These are phyloP conservation scores for Ophiocordyceps camponoti-floridani DNA, from an alignment of 2,329 filamentous ascomycete genomes.

Conservation along the genomic window DNA sequence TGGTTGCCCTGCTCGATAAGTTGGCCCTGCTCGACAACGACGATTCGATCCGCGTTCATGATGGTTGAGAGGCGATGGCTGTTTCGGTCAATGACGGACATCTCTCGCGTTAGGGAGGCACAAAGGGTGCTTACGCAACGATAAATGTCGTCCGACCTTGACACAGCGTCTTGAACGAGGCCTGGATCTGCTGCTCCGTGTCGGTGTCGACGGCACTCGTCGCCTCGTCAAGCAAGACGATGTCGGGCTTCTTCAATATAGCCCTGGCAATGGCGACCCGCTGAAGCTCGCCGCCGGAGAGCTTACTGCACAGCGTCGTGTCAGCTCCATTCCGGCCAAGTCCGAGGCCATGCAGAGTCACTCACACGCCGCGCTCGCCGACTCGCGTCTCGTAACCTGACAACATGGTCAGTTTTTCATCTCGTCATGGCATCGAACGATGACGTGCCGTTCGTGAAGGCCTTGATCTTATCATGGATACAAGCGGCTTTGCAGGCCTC, in stretches of 20 bases:
- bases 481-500: slow-evolving; percentile 36
- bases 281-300: slow-evolving; percentile 50
- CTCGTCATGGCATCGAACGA: neutral
- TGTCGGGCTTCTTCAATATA: slow-evolving; percentile 54
- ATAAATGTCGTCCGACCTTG: slow-evolving; percentile 47
- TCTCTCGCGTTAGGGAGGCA: no score
- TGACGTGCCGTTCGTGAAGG: slow-evolving; percentile 28
- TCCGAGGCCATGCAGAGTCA: slow-evolving; percentile 1
- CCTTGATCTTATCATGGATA: slow-evolving; percentile 39
- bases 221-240: slow-evolving; percentile 63
- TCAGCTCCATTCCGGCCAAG: neutral
- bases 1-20: slow-evolving; percentile 48
- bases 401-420: neutral
- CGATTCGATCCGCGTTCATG: slow-evolving; percentile 48
- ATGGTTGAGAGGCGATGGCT: slow-evolving; percentile 55
- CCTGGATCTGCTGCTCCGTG: slow-evolving; percentile 49
- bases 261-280: slow-evolving; percentile 53
- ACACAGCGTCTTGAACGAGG: slow-evolving; percentile 39
- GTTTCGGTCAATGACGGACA: slow-evolving; percentile 2
- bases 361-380: slow-evolving; percentile 30
- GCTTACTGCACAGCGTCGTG: slow-evolving; percentile 21
- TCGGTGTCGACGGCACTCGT: slow-evolving; percentile 61
- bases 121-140: slow-evolving; percentile 33
- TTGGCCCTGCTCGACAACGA: slow-evolving; percentile 44
- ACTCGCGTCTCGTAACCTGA: slow-evolving; percentile 30